Evolutionary conservation across 2,329 filamentous ascomycete species (phyloP).

Genomic region (Verticillium longisporum): DNA sequence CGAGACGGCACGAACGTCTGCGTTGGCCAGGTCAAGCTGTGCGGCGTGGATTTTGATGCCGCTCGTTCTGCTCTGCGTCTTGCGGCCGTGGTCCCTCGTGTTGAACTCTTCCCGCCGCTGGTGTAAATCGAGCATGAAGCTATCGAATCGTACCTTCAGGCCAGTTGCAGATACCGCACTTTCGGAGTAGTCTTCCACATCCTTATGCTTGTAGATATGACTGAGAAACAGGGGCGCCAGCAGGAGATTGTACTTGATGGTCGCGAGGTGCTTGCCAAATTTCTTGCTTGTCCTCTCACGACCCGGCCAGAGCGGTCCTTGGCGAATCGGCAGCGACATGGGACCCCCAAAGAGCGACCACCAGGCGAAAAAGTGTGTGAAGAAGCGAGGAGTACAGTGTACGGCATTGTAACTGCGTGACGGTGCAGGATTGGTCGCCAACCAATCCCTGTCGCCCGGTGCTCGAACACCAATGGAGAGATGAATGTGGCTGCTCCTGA

Average conservation of each 20-base stretch:
- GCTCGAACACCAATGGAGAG: conserved; percentile 87
- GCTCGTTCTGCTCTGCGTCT: conserved; percentile 73
- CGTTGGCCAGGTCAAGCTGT: conserved; percentile 84
- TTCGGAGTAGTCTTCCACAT: conserved; percentile 77
- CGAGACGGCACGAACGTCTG: conserved; percentile 88
- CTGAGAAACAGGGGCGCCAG: conserved; percentile 90
- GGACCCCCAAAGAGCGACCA: conserved; percentile 94
- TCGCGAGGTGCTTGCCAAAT: conserved; percentile 93
- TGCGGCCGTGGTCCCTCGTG: conserved; percentile 68
- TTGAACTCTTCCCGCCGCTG: conserved; percentile 89
- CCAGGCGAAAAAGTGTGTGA: conserved; percentile 97
- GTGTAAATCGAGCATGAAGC: conserved; percentile 94
- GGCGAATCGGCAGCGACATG: conserved; percentile 89
- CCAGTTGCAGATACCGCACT: conserved; percentile 81
- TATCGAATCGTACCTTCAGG: conserved; percentile 92
- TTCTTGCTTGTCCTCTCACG: conserved; percentile 97
- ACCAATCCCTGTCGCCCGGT: conserved; percentile 82
- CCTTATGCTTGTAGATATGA: conserved; percentile 98
- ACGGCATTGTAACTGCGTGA: conserved; percentile 95
- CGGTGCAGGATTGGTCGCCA: conserved; percentile 63
- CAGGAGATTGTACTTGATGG: conserved; percentile 94
- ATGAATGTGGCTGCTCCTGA: conserved; percentile 94
- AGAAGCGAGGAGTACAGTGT: conserved; percentile 90
- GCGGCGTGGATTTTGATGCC: conserved; percentile 95
- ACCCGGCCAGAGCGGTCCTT: conserved; percentile 85